Evolutionary conservation across 2,329 filamentous ascomycete genomes (phyloP).

Genomic region (Beauveria asiatica): DNA sequence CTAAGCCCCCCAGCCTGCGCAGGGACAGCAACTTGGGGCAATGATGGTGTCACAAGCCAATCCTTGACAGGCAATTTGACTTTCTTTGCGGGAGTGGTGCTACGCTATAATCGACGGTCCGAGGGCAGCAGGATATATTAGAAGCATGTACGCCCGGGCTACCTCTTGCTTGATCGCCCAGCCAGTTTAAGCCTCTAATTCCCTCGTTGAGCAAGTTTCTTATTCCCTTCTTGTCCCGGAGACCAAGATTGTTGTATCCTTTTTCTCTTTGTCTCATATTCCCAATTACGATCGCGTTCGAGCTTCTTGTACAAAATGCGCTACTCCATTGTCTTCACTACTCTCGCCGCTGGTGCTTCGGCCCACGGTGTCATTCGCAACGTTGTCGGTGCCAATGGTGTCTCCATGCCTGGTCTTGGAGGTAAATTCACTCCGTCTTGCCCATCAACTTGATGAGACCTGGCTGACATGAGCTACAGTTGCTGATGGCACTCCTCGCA

Average conservation of each 20-base stretch:
- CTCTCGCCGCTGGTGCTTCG: neutral
- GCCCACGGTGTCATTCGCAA: slow-evolving; percentile 47
- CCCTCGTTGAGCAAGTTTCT: neutral
- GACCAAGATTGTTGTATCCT: neutral
- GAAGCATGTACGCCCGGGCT: neutral
- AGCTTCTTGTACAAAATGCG: slow-evolving; percentile 3
- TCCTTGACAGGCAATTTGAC: neutral
- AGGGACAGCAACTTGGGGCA: neutral
- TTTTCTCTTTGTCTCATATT: neutral
- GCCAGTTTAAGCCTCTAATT: neutral
- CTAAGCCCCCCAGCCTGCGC: neutral
- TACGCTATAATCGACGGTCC: neutral
- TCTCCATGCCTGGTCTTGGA: slow-evolving; percentile 46
- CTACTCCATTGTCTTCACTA: neutral
- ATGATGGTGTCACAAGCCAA: neutral
- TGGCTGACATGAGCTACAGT: slow-evolving; percentile 25
- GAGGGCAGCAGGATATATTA: neutral
- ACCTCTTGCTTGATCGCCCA: neutral
- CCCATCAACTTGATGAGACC: neutral
- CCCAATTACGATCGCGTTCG: neutral
- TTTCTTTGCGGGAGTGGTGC: neutral
- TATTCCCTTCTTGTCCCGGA: neutral
- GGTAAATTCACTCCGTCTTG: neutral
- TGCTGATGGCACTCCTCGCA: slow-evolving; percentile 52
- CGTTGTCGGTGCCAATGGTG: slow-evolving; percentile 47